Percentiles rank a stretch among this genome's conserved stretches.
phyloP scores from a whole-genome alignment of 192 early-diverging fungal species.

The Mortierella claussenii region DNA sequence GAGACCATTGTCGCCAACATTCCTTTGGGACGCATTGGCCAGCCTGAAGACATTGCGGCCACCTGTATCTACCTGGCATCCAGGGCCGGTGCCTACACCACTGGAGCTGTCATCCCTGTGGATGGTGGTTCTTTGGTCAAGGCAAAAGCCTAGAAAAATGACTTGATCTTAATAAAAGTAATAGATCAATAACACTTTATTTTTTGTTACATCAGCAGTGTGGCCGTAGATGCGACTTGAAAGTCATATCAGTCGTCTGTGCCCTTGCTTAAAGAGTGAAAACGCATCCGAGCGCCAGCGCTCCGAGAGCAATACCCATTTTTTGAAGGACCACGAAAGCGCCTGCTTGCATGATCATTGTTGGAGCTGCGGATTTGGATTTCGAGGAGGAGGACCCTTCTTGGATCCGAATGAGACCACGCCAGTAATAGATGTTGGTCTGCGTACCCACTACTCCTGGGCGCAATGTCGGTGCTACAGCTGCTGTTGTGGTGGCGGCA shows the following conservation, averaged over 20 bases:
- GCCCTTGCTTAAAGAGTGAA: constrained; percentile 7
- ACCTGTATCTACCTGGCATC: constrained; percentile 83
- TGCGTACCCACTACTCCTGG: neutral
- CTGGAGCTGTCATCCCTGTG: constrained; percentile 83
- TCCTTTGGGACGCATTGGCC: constrained; percentile 84
- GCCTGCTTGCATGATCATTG: neutral
- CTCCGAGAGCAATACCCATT: constrained; percentile 15
- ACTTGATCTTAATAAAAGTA: neutral
- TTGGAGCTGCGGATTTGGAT: neutral
- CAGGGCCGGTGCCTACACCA: constrained; percentile 81
- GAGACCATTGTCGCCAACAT: constrained; percentile 65
- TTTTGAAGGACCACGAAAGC: neutral
- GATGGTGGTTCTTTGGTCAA: constrained; percentile 78
- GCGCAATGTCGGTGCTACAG: neutral
- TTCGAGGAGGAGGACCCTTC: neutral
- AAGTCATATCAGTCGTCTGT: neutral
- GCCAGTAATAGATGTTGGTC: constrained; percentile 15
- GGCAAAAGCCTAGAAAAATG: constrained; percentile 54
- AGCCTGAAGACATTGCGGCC: constrained; percentile 88
- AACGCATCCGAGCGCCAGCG: constrained; percentile 1
- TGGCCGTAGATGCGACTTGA: too few species aligned
- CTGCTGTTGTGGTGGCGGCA: neutral
- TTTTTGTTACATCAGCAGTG: too few species aligned
- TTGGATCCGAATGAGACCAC: neutral
- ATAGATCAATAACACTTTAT: too few species aligned